These are phyloP conservation scores for Solanum peruvianum DNA, from an alignment of 257 asterid species.

Conservation along the genomic window DNA sequence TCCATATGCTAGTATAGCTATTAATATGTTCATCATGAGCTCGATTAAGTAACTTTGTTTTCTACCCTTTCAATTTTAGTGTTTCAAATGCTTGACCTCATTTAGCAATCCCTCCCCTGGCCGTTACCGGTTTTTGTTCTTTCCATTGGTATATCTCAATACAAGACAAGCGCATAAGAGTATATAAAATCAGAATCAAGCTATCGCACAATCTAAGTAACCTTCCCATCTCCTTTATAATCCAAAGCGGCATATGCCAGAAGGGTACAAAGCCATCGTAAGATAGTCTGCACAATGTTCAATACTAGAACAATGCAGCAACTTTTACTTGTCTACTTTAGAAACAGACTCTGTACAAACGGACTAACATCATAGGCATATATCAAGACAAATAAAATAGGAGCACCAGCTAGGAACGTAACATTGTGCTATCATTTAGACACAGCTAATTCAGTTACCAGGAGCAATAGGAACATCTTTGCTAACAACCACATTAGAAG, in stretches of 20 bases:
- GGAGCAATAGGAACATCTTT: neutral
- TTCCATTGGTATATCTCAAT: neutral
- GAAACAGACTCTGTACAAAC: neutral
- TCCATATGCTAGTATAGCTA: conserved; percentile 17
- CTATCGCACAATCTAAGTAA: neutral
- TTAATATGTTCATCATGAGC: conserved; percentile 20
- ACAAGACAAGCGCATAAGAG: neutral
- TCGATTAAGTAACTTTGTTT: neutral
- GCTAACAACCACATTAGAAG: neutral
- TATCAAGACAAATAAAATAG: neutral
- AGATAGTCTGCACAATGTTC: neutral
- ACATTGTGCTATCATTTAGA: neutral
- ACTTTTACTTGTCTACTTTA: neutral
- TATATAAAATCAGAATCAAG: neutral
- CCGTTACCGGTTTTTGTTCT: no score
- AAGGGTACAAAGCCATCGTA: neutral
- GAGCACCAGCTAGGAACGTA: neutral
- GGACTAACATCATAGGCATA: neutral
- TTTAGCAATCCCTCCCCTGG: no score
- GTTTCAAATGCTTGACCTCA: no score
- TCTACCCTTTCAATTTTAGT: neutral
- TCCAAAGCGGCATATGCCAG: neutral
- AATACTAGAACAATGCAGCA: neutral
- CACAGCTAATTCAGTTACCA: neutral
- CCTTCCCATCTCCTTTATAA: neutral